Evolutionary conservation across 2,329 filamentous ascomycete genomes (phyloP).

Genomic region (Emmonsiellopsis sp.): DNA sequence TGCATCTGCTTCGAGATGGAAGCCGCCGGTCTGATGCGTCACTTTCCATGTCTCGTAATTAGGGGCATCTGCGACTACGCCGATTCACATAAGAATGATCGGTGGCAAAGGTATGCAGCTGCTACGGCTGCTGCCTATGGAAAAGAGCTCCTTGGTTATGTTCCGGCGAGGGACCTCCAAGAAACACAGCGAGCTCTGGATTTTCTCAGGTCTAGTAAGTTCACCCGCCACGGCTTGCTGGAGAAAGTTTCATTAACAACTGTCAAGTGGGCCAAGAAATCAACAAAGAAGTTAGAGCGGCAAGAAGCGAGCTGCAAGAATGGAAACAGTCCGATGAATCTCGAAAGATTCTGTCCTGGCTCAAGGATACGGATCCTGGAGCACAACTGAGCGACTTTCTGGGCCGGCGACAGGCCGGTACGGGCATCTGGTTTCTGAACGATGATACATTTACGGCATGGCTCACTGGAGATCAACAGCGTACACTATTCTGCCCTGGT

Average conservation of each 20-base stretch:
- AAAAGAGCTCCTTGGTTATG: conserved; percentile 8
- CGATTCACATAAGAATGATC: conserved; percentile 10
- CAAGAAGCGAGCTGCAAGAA: background rate
- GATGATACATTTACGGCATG: conserved; percentile 3
- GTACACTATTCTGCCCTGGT: conserved; percentile 18
- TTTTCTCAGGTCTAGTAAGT: background rate
- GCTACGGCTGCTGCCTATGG: conserved; percentile 11
- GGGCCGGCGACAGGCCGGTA: conserved; percentile 6
- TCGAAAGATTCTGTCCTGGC: background rate
- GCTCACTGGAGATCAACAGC: conserved; percentile 3
- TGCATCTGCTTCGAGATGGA: conserved; percentile 14
- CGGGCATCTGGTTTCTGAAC: conserved; percentile 7
- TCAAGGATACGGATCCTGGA: conserved; percentile 1
- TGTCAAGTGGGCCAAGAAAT: background rate
- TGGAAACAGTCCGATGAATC: conserved; percentile 10
- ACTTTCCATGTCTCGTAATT: conserved; percentile 9
- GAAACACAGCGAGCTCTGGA: background rate
- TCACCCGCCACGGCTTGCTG: background rate
- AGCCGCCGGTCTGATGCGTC: background rate
- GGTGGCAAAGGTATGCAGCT: conserved; percentile 13
- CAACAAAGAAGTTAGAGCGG: background rate
- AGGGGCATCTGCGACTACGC: conserved; percentile 10
- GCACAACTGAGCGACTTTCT: conserved; percentile 6
- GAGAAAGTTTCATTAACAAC: background rate
- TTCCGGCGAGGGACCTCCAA: background rate